Evolutionary conservation across 805 yeast genomes (phyloP).

Genomic region (Henningerozyma blattae): DNA sequence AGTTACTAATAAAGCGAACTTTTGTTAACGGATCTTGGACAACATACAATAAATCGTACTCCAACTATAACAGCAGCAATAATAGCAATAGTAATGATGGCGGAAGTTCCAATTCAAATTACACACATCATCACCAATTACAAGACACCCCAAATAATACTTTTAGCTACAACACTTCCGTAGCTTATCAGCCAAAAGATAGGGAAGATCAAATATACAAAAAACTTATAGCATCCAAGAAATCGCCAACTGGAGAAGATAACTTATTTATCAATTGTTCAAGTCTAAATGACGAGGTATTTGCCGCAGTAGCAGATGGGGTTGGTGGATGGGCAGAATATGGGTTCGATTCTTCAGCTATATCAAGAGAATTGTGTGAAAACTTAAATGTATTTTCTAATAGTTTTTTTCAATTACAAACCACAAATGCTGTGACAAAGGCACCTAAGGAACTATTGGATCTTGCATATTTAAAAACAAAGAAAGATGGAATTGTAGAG

Average conservation of each 20-base stretch:
- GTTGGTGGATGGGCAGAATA: slow-evolving; percentile 96
- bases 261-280: slow-evolving; percentile 41
- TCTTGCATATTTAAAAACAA: slow-evolving; percentile 43
- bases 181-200: slow-evolving; percentile 66
- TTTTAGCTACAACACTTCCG: slow-evolving; percentile 43
- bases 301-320: slow-evolving; percentile 84
- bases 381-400: slow-evolving; percentile 30
- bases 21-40: no score
- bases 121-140: no score
- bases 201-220: slow-evolving; percentile 39
- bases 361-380: slow-evolving; percentile 65
- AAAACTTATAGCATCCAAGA: slow-evolving; percentile 21
- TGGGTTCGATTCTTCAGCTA: slow-evolving; percentile 82
- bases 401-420: background rate
- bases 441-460: slow-evolving; percentile 40
- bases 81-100: no score
- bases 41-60: no score
- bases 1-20: no score
- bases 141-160: no score
- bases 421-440: background rate
- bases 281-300: slow-evolving; percentile 25
- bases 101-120: no score
- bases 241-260: slow-evolving; percentile 71
- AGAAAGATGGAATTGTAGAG: slow-evolving; percentile 44
- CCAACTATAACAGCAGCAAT: no score